Evolutionary conservation across 1,284 basidiomycete species (phyloP).

Genomic region (Ustilago crameri): DNA sequence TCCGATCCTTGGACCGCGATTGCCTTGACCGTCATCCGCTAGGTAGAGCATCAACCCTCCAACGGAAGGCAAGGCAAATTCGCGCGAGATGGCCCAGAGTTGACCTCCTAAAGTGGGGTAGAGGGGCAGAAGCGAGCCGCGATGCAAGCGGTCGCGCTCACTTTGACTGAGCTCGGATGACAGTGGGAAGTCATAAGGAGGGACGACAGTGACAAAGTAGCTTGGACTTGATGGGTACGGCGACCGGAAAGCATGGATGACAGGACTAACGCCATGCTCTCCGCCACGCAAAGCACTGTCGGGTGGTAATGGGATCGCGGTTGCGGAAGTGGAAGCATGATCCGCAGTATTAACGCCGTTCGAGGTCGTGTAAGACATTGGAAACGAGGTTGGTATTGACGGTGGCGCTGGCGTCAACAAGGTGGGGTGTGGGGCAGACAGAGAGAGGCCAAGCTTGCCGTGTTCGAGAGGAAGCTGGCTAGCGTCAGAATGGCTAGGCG

Average conservation of each 20-base stretch:
- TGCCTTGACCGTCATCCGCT: constrained; percentile 61
- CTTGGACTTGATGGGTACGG: constrained; percentile 38
- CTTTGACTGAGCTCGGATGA: constrained; percentile 18
- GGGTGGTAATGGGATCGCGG: neutral
- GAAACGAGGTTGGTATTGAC: neutral
- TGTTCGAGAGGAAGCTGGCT: neutral
- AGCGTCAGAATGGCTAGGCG: constrained; percentile 4
- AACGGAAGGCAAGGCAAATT: constrained; percentile 63
- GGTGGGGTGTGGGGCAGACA: constrained; percentile 4
- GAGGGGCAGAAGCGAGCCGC: constrained; percentile 62
- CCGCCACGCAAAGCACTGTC: constrained; percentile 4
- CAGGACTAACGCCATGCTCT: constrained; percentile 40
- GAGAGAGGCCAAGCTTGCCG: constrained; percentile 13
- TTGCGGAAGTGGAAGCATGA: neutral
- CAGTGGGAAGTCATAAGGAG: constrained; percentile 40
- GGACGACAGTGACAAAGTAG: constrained; percentile 57
- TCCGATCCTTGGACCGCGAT: constrained; percentile 62
- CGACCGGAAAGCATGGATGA: constrained; percentile 35
- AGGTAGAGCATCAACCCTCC: constrained; percentile 63
- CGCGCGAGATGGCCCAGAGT: constrained; percentile 65
- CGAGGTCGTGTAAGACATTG: constrained; percentile 13
- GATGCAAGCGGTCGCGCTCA: constrained; percentile 36
- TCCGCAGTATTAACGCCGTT: neutral
- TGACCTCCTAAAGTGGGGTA: constrained; percentile 65
- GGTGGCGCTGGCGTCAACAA: constrained; percentile 2